phyloP scores from a whole-genome alignment of 371 early-diverging fungal genomes.

The Blakeslea trispora region DNA sequence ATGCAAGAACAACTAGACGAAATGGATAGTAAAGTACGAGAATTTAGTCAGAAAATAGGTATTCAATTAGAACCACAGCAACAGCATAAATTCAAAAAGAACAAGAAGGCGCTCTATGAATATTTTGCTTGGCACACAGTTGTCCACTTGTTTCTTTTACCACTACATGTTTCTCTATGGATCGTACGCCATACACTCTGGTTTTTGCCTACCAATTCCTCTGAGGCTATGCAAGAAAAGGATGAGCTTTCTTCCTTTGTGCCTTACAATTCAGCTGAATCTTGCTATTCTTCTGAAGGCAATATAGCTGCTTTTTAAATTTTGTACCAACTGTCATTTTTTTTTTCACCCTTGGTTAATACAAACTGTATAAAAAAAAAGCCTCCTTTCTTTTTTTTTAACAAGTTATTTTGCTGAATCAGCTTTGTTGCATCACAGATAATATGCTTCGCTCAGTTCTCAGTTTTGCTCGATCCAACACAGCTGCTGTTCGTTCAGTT shows the following conservation, averaged over 20 bases:
- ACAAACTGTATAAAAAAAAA: neutral
- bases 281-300: constrained; percentile 18
- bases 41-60: constrained; percentile 51
- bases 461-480: constrained; percentile 5
- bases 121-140: constrained; percentile 10
- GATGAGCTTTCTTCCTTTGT: neutral
- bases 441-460: constrained; percentile 29
- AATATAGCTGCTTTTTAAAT: constrained; percentile 18
- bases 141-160: constrained; percentile 39
- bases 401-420: neutral
- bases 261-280: constrained; percentile 10
- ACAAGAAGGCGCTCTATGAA: no score
- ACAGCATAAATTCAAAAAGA: neutral
- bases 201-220: constrained; percentile 2
- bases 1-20: constrained; percentile 56
- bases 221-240: neutral
- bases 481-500: constrained; percentile 17
- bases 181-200: constrained; percentile 32
- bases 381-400: neutral
- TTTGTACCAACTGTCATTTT: no score
- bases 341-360: no score
- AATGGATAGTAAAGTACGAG: constrained; percentile 53
- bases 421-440: neutral
- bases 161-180: constrained; percentile 47
- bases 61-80: constrained; percentile 56